These are phyloP conservation scores for Penicillium sp. DNA, from an alignment of 2,329 filamentous ascomycete genomes.

Conservation along the genomic window DNA sequence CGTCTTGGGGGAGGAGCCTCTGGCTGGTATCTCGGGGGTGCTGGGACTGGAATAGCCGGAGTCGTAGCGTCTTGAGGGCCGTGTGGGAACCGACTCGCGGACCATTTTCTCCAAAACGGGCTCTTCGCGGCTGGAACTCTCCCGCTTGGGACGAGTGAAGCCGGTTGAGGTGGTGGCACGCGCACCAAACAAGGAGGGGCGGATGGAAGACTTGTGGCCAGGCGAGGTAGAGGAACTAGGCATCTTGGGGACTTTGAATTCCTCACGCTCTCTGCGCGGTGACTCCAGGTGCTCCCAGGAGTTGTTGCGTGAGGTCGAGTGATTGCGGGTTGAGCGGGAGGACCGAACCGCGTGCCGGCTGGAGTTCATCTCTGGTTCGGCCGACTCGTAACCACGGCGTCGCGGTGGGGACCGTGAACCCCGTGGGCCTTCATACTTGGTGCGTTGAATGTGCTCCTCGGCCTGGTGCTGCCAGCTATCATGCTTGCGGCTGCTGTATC, in stretches of 20 bases:
- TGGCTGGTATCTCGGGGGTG: conserved; percentile 43
- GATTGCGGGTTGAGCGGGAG: conserved; percentile 31
- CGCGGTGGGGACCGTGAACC: conserved; percentile 38
- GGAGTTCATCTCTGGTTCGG: conserved; percentile 35
- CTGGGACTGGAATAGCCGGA: conserved; percentile 50
- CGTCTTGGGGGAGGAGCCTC: conserved; percentile 37
- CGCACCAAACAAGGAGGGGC: conserved; percentile 33
- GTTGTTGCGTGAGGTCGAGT: conserved; percentile 34
- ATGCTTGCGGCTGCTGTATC: conserved; percentile 34
- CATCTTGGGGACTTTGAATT: conserved; percentile 38
- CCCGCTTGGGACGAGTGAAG: conserved; percentile 33
- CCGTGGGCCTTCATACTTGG: conserved; percentile 32
- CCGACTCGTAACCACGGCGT: conserved; percentile 32
- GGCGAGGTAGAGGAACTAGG: conserved; percentile 39
- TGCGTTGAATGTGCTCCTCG: conserved; percentile 43
- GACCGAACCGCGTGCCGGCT: conserved; percentile 35
- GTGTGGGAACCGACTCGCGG: conserved; percentile 30
- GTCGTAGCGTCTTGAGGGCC: conserved; percentile 44
- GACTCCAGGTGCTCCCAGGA: conserved; percentile 36
- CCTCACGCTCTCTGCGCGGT: conserved; percentile 24
- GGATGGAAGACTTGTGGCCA: conserved; percentile 31
- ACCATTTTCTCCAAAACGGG: conserved; percentile 32
- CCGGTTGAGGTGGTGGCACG: conserved; percentile 36
- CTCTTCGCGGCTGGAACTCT: conserved; percentile 30
- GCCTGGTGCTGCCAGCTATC: conserved; percentile 35